These are phyloP conservation scores for Sphaerulina vaccinii DNA, from an alignment of 2,329 filamentous ascomycete genomes.

Conservation along the genomic window DNA sequence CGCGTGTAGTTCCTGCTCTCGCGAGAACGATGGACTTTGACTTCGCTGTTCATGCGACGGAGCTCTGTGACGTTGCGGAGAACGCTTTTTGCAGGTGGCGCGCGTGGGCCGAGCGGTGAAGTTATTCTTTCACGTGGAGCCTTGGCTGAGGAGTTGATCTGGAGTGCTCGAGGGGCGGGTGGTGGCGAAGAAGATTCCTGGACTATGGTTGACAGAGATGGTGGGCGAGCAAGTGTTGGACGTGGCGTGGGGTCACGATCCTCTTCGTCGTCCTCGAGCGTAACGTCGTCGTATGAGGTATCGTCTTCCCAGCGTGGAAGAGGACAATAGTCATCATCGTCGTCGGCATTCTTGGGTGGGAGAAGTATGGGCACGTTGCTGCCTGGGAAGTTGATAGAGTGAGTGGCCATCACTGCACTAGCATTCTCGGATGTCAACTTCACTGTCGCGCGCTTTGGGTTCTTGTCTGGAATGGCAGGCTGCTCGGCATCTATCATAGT, in stretches of 20 bases:
- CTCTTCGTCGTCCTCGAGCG: slow-evolving; percentile 3
- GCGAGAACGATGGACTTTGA: slow-evolving; percentile 24
- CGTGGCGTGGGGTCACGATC: slow-evolving; percentile 9
- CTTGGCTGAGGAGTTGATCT: slow-evolving; percentile 8
- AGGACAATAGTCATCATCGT: slow-evolving; percentile 10
- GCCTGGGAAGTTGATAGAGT: slow-evolving; percentile 19
- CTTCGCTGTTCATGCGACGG: slow-evolving; percentile 47
- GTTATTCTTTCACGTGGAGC: slow-evolving; percentile 2
- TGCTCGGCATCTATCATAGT: background rate
- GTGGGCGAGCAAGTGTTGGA: slow-evolving; percentile 17
- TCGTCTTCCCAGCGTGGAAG: slow-evolving; percentile 18
- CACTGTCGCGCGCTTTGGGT: slow-evolving; percentile 6
- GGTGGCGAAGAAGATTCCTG: slow-evolving; percentile 21
- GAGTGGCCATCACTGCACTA: slow-evolving; percentile 33
- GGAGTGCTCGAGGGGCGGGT: slow-evolving; percentile 4
- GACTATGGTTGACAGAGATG: slow-evolving; percentile 22
- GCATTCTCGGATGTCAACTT: slow-evolving; percentile 36
- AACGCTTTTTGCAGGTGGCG: slow-evolving; percentile 39
- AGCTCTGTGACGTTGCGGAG: slow-evolving; percentile 42
- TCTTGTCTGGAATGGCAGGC: slow-evolving; percentile 9
- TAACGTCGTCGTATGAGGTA: slow-evolving; percentile 2
- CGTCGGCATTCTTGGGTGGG: slow-evolving; percentile 20
- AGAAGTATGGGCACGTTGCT: slow-evolving; percentile 29
- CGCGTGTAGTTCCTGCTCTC: slow-evolving; percentile 41
- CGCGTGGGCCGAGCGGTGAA: slow-evolving; percentile 34